Evolutionary conservation across 2,329 filamentous ascomycete species (phyloP), one percentile per base, ranked within the genome.

Genomic region (Penicillium expansum): DNA sequence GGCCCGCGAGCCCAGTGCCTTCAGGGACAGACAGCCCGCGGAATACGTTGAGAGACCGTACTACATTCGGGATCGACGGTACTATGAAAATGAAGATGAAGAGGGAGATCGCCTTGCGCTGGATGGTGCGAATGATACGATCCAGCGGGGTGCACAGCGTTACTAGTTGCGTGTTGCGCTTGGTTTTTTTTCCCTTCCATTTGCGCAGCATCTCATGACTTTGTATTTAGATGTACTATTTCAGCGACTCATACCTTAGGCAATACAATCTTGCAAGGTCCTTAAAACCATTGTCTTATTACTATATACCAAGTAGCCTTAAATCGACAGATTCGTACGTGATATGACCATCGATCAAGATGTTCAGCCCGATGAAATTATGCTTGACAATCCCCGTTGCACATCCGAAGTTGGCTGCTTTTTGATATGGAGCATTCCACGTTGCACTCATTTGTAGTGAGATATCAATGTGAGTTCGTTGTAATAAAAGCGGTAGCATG

Each of bases 21-120:
- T 75, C 58, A 53, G 75, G 22, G 74, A 76, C n/a, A 72, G 71
- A 37, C 69, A 73, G 24, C 72, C 77, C 22, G 71, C 79, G 47
- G 82, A 84, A 52, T 85, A 85, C 67, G 71, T 72, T 52, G 74
- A 76, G 52, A 69, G 69, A 30, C 71, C 70, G 66, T 62, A 78
- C 65, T 66, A 80, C 77, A 61, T 71, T 62, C 65, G 71, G 45
- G 73, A 73, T 35, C 68, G 72, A 54, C 67, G 69, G 47, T 76
- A 73, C 48, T 76, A 74, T 61, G 71, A 73, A 18, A 67, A 64
- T 37, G 69, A 72, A 30, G 67, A 63, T 37, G 69, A 72, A 20
- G 74, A 72, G 18, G 64, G 67, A n/a, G 64, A 67, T 32, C 69
- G 67, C 49, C 55, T 73, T 42, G 63, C 64, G 29, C 59, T 72